These are phyloP conservation scores for Saccharomycopsis guyanensis DNA, from an alignment of 805 yeast genomes.

Conservation along the genomic window DNA sequence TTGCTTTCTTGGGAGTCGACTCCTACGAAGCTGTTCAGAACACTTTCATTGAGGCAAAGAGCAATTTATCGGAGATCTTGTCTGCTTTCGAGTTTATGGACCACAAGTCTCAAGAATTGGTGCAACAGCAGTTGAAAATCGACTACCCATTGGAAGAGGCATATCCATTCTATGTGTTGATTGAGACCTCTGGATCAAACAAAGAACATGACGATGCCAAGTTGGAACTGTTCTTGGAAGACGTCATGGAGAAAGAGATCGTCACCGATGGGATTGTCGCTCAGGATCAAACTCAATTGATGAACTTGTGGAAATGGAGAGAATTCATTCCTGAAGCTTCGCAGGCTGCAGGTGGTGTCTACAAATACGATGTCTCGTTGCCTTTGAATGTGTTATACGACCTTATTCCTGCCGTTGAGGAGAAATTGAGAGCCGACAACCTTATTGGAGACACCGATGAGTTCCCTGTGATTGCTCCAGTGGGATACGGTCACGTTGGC, in stretches of 20 bases:
- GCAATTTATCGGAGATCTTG: slow-evolving; percentile 73
- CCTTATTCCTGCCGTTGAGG: slow-evolving; percentile 71
- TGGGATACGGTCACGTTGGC: slow-evolving; percentile 98
- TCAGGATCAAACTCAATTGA: slow-evolving; percentile 84
- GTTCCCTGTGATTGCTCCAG: slow-evolving; percentile 78
- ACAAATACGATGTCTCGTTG: slow-evolving; percentile 92
- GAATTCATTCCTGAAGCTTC: slow-evolving; percentile 89
- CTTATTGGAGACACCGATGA: slow-evolving; percentile 57
- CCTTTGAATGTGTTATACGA: slow-evolving; percentile 78
- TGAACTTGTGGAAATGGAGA: slow-evolving; percentile 90
- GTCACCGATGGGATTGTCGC: slow-evolving; percentile 95
- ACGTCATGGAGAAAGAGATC: slow-evolving; percentile 73
- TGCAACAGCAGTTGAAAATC: slow-evolving; percentile 50
- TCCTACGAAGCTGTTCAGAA: slow-evolving; percentile 78
- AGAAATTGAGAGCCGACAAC: slow-evolving; percentile 45
- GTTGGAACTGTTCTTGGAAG: slow-evolving; percentile 75
- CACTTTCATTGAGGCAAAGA: slow-evolving; percentile 70
- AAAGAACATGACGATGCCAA: slow-evolving; percentile 91
- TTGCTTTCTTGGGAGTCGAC: slow-evolving; percentile 78
- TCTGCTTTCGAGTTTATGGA: slow-evolving; percentile 97
- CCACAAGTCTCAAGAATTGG: slow-evolving; percentile 52
- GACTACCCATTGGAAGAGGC: slow-evolving; percentile 74
- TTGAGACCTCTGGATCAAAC: slow-evolving; percentile 95
- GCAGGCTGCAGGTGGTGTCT: slow-evolving; percentile 84
- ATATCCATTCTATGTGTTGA: slow-evolving; percentile 83